Conservation (phyloP, 2,329 filamentous ascomycete genomes). For the Ustulina deusta region DNA sequence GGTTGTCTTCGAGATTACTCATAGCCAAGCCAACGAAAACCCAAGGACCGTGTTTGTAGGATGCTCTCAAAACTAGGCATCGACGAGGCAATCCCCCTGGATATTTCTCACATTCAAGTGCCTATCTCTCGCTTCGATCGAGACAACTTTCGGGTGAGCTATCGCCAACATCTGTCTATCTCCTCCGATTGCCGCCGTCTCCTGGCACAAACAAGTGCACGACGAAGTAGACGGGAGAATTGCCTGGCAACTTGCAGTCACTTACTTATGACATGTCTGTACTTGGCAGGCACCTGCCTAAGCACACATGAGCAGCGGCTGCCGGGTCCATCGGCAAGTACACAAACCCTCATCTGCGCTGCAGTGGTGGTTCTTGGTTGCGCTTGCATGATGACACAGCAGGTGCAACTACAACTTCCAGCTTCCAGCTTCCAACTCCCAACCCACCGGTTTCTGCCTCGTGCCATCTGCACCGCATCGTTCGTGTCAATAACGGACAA, state of each 20-base stretch:
- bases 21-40: neutral
- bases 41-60: too few relatives aligned
- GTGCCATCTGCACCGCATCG: too few relatives aligned
- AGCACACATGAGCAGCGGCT: neutral
- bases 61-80: too few relatives aligned
- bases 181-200: neutral
- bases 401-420: neutral
- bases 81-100: neutral
- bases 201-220: neutral
- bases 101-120: neutral
- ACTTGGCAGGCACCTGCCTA: neutral
- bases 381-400: neutral
- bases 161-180: neutral
- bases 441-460: too few relatives aligned
- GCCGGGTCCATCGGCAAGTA: neutral
- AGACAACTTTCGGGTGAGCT: neutral
- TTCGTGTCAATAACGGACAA: too few relatives aligned
- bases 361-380: too few relatives aligned
- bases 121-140: neutral
- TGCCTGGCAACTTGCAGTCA: neutral
- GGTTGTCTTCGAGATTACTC: too few relatives aligned
- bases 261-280: too few relatives aligned
- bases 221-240: neutral
- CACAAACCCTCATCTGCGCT: neutral
- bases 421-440: neutral